Percentiles rank a stretch among this genome's conserved stretches.
Evolutionary conservation across 192 early-diverging fungal species (phyloP).

Genomic region (Umbelopsis isabellina): DNA sequence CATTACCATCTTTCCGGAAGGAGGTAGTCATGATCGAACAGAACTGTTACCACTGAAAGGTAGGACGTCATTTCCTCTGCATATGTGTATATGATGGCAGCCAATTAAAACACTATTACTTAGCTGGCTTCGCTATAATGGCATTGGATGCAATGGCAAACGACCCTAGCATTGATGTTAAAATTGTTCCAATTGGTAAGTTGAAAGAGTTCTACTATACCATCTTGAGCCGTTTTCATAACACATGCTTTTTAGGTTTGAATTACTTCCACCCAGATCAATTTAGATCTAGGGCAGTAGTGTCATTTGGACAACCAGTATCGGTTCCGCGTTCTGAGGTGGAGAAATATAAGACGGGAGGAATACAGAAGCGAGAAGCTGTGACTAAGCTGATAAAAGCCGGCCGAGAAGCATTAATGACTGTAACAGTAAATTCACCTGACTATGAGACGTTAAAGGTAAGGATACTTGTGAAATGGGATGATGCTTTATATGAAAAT

Average conservation of each 20-base stretch:
- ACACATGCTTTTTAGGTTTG: conserved; percentile 53
- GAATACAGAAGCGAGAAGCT: conserved; percentile 78
- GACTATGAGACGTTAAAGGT: conserved; percentile 93
- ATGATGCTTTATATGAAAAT: neutral
- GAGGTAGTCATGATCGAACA: conserved; percentile 93
- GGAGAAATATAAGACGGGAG: conserved; percentile 81
- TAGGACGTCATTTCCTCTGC: conserved; percentile 3
- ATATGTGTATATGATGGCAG: neutral
- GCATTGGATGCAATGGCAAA: conserved; percentile 85
- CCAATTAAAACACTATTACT: neutral
- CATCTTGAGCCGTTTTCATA: neutral
- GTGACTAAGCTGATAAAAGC: conserved; percentile 74
- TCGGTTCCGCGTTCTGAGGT: conserved; percentile 78
- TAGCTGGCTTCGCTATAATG: conserved; percentile 78
- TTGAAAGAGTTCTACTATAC: neutral
- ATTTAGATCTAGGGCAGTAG: conserved; percentile 94
- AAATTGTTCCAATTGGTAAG: conserved; percentile 80
- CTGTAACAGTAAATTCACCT: conserved; percentile 90
- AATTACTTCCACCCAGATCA: conserved; percentile 95
- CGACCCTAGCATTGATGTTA: conserved; percentile 80
- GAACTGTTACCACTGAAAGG: conserved; percentile 93
- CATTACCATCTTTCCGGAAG: conserved; percentile 96
- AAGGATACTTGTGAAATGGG: neutral
- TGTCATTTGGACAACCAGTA: conserved; percentile 94
- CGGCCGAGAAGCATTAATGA: conserved; percentile 77